phyloP scores from a whole-genome alignment of 2,329 filamentous ascomycete species.

The Xylaria multiplex region DNA sequence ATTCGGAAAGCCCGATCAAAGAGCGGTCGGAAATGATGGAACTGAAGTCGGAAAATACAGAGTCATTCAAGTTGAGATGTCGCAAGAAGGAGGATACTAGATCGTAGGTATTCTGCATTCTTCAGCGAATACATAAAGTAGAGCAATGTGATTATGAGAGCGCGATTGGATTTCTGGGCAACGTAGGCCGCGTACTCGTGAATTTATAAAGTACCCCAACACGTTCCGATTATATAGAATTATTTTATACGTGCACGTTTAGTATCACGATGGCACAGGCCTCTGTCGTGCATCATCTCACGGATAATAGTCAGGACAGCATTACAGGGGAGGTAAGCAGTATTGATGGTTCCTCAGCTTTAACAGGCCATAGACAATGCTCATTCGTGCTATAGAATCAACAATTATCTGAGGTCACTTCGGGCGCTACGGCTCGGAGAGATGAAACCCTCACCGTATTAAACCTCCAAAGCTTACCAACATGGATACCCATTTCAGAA shows the following conservation, averaged over 20 bases:
- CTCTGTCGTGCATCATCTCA: background rate
- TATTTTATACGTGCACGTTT: background rate
- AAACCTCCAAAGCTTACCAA: slow-evolving; percentile 10
- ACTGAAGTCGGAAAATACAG: slow-evolving; percentile 23
- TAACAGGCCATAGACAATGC: background rate
- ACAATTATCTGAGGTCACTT: background rate
- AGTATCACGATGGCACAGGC: slow-evolving; percentile 10
- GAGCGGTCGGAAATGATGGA: slow-evolving; percentile 1
- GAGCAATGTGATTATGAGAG: background rate
- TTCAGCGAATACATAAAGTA: slow-evolving; percentile 11
- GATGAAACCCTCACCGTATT: background rate
- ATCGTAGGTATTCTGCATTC: background rate
- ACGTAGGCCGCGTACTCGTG: background rate
- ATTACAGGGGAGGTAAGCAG: background rate
- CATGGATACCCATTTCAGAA: slow-evolving; percentile 7
- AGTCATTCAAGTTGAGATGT: background rate
- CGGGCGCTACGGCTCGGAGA: too few relatives aligned
- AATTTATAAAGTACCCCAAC: background rate
- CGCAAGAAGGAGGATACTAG: background rate
- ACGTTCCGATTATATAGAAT: background rate
- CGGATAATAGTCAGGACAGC: background rate
- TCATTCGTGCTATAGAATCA: slow-evolving; percentile 1
- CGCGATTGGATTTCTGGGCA: background rate
- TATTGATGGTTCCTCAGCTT: background rate
- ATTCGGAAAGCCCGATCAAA: background rate